Evolutionary conservation across 306 rosid species (phyloP).

Genomic region (Dicorynia guianensis): DNA sequence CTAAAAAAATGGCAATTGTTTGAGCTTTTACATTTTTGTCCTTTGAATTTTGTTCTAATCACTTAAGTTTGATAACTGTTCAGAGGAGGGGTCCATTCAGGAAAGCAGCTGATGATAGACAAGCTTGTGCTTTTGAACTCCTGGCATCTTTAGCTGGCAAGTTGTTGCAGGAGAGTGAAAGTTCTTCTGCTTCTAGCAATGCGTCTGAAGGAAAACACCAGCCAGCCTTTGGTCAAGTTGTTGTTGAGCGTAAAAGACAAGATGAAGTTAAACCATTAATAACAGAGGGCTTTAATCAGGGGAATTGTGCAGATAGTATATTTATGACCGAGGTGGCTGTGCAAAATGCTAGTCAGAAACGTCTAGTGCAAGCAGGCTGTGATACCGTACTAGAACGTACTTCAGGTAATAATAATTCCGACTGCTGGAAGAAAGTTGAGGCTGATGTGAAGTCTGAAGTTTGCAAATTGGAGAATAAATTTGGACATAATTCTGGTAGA

Average conservation of each 20-base stretch:
- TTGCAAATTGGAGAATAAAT: conserved; percentile 44
- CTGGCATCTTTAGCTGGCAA: conserved; percentile 93
- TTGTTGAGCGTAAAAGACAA: conserved; percentile 48
- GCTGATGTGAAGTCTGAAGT: conserved; percentile 56
- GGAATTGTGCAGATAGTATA: conserved; percentile 61
- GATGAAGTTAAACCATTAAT: conserved; percentile 50
- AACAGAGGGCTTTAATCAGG: conserved; percentile 55
- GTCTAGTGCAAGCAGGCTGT: conserved; percentile 41
- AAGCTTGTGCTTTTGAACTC: conserved; percentile 82
- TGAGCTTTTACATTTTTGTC: conserved; percentile 23
- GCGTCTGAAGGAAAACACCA: conserved; percentile 69
- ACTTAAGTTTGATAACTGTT: conserved; percentile 45
- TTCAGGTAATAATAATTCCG: conserved; percentile 53
- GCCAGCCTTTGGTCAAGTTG: conserved; percentile 48
- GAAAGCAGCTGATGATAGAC: conserved; percentile 57
- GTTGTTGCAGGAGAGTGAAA: conserved; percentile 83
- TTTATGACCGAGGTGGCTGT: conserved; percentile 53
- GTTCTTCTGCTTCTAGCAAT: conserved; percentile 80
- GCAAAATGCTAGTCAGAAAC: conserved; percentile 51
- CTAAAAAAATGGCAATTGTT: conserved; percentile 14
- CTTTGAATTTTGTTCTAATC: conserved; percentile 40
- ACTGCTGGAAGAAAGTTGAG: conserved; percentile 49
- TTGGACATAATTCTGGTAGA: conserved; percentile 46
- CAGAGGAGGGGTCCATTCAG: conserved; percentile 64
- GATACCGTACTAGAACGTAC: conserved; percentile 45